Evolutionary conservation across 306 rosid species (phyloP), one percentile per base, ranked within the genome.

Genomic region (Vigna mungo): DNA sequence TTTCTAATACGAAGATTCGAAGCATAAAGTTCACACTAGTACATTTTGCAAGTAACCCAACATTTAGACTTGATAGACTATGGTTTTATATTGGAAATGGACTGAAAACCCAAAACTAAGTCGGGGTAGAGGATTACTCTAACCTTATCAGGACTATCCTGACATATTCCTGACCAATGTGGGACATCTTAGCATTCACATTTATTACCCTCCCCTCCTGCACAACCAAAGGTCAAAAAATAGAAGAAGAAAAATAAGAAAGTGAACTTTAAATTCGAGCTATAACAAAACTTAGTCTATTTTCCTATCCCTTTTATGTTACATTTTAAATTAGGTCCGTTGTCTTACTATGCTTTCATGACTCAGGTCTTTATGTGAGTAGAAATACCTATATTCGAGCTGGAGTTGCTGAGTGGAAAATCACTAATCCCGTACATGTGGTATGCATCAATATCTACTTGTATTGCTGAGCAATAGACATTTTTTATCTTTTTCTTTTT

Each of bases 321-420:
- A 9, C 34, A 41, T 47, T 55, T 48, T 83, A 43, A 34, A 21
- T 78, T 54, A 58, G 39, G 72, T 18, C 64, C n/a, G 7, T 18
- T 66, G 39, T 75, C 86, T 85, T n/a, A 76, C 56, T 23, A 23
- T 60, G 34, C 68, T 84, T 74, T 48, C 69, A 25, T 72, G 51
- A 79, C 43, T 75, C 86, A 95, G 98, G 97, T 73, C 87, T 95
- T 75, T 95, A 92, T 84, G 97, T 90, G 72, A 92, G 98, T 75
- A 90, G 98, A 92, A 95, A 95, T 78, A 92, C 97, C 77, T 95
- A 95, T 79, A 90, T 95, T 73, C 97, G 96, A 69, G 92, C 69
- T 39, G 97, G 98, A 84, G 83, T 92, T 84, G 96, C 98, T 30
- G 97, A 95, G 76, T 95, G 97, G 98, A 92, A 88, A 80, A 72